Conservation (phyloP, 257 asterid species). For the Gentiana macrophylla region DNA sequence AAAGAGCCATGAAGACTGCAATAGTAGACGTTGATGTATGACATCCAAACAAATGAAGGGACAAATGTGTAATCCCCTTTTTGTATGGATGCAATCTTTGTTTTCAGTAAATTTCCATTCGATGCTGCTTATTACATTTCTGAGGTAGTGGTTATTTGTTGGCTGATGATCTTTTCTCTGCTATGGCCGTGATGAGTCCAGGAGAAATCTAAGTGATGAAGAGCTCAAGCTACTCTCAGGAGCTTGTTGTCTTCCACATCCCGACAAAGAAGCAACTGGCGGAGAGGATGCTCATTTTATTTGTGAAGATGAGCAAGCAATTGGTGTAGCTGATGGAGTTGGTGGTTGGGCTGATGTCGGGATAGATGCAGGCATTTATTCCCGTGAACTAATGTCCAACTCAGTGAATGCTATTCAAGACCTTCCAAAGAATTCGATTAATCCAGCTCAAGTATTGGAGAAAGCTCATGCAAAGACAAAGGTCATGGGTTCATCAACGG, state of each 20-base stretch:
- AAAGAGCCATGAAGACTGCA: too few relatives aligned
- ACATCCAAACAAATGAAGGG: too few relatives aligned
- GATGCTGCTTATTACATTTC: background rate
- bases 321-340: conserved; percentile 93
- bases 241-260: conserved; percentile 77
- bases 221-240: conserved; percentile 57
- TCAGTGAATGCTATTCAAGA: conserved; percentile 50
- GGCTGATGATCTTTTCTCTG: conserved; percentile 1
- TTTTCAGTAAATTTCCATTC: background rate
- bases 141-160: conserved; percentile 1
- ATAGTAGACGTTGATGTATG: too few relatives aligned
- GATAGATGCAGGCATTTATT: conserved; percentile 68
- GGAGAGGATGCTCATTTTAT: conserved; percentile 95
- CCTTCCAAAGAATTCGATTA: conserved; percentile 31
- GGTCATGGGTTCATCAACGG: conserved; percentile 83
- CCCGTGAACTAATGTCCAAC: conserved; percentile 75
- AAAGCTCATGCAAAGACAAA: conserved; percentile 58
- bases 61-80: too few relatives aligned
- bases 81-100: background rate
- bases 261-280: conserved; percentile 68
- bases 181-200: conserved; percentile 4
- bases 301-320: conserved; percentile 58
- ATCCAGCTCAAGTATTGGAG: conserved; percentile 55
- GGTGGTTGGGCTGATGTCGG: conserved; percentile 98
- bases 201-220: conserved; percentile 17